Evolutionary conservation across 1,284 basidiomycete species (phyloP).

Genomic region (Mycena citricolor): DNA sequence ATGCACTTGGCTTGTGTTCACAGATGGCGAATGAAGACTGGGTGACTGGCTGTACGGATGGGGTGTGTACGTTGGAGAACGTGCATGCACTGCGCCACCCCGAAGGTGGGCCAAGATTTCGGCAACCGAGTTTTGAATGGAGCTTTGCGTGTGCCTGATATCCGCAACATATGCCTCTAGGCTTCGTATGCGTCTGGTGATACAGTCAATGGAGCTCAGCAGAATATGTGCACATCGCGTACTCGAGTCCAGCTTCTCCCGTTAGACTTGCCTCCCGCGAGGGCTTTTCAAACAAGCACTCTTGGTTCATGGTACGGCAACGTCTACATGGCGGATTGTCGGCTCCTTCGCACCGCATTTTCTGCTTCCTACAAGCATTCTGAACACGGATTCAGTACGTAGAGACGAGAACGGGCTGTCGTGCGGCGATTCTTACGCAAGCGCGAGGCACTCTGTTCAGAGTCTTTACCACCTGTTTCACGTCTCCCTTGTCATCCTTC

Average conservation of each 20-base stretch:
- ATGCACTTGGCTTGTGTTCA: constrained; percentile 56
- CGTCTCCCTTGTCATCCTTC: constrained; percentile 24
- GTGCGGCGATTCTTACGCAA: constrained; percentile 76
- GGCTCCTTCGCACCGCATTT: constrained; percentile 88
- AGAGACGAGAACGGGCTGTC: too few relatives aligned
- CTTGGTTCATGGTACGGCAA: constrained; percentile 80
- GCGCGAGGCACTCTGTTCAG: constrained; percentile 82
- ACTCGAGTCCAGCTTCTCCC: constrained; percentile 87
- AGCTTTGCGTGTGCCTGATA: constrained; percentile 64
- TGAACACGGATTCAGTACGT: constrained; percentile 31
- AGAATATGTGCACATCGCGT: constrained; percentile 35
- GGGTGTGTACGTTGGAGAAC: constrained; percentile 65
- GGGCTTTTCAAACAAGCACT: constrained; percentile 90
- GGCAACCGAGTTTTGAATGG: constrained; percentile 74
- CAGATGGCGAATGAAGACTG: constrained; percentile 61
- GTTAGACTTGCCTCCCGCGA: constrained; percentile 80
- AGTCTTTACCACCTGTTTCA: constrained; percentile 69
- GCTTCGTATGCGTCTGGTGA: constrained; percentile 76
- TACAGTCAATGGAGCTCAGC: constrained; percentile 19
- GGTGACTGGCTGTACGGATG: constrained; percentile 63
- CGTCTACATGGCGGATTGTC: constrained; percentile 90
- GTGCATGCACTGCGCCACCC: constrained; percentile 45
- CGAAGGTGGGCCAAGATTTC: constrained; percentile 75
- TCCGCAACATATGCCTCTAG: constrained; percentile 82
- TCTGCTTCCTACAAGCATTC: constrained; percentile 85